These are phyloP conservation scores for Naumovozyma castellii DNA, from an alignment of 805 yeast species.

Conservation along the genomic window DNA sequence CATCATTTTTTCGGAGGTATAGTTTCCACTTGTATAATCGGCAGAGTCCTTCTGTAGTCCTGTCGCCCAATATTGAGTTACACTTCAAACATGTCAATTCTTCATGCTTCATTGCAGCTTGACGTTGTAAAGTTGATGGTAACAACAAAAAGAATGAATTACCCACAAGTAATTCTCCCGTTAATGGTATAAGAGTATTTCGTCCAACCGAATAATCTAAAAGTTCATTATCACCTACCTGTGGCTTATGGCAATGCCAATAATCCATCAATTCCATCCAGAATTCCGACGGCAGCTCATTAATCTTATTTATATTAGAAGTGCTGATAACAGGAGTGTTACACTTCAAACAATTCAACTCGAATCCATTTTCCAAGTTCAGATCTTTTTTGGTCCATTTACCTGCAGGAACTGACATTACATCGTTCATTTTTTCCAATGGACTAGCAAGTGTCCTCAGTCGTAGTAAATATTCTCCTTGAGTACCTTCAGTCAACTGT, in stretches of 20 bases:
- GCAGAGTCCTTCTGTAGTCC: conserved; percentile 11
- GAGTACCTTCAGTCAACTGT: conserved; percentile 1
- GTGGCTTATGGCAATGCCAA: conserved; percentile 93
- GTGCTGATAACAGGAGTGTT: conserved; percentile 3
- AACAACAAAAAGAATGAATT: conserved; percentile 16
- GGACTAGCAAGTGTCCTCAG: conserved; percentile 5
- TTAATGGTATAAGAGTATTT: conserved; percentile 18
- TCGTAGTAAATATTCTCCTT: conserved; percentile 4
- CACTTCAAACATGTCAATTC: conserved; percentile 15
- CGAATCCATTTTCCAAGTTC: conserved; percentile 2
- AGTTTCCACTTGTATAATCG: conserved; percentile 24
- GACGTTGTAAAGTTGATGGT: conserved; percentile 7
- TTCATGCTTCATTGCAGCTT: neutral
- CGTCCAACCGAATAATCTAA: conserved; percentile 10
- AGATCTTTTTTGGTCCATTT: conserved; percentile 22
- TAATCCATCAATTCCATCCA: conserved; percentile 96
- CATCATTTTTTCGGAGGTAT: conserved; percentile 4
- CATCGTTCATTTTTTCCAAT: neutral
- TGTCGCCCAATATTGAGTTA: conserved; percentile 12
- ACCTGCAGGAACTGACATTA: conserved; percentile 3
- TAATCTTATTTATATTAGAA: conserved; percentile 13
- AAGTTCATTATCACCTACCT: conserved; percentile 14
- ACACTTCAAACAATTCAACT: conserved; percentile 14
- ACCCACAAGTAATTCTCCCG: conserved; percentile 21
- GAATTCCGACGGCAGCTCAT: conserved; percentile 78